A percentile compares a stretch with the other conserved stretches of the same genome.
These are phyloP conservation scores for Apiospora phragmitis DNA, from an alignment of 2,329 filamentous ascomycete genomes.

Conservation along the genomic window DNA sequence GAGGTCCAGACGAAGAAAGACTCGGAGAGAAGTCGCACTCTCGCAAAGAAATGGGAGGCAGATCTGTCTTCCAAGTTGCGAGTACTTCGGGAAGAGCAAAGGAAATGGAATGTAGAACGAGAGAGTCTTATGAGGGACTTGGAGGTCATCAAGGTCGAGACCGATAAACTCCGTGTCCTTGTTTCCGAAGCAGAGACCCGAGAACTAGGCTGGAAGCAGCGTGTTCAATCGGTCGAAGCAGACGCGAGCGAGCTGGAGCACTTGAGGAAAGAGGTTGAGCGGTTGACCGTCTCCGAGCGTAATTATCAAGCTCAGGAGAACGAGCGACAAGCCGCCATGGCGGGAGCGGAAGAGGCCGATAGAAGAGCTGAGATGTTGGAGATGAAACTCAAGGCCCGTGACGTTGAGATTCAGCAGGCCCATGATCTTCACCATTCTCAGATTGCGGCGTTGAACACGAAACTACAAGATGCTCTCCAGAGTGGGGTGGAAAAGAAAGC, in stretches of 20 bases:
- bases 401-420: slow-evolving; percentile 46
- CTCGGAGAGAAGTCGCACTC: slow-evolving; percentile 67
- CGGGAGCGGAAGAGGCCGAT: slow-evolving; percentile 59
- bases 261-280: slow-evolving; percentile 58
- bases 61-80: slow-evolving; percentile 69
- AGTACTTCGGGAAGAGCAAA: slow-evolving; percentile 68
- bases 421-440: slow-evolving; percentile 48
- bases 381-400: slow-evolving; percentile 55
- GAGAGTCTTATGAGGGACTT: slow-evolving; percentile 59
- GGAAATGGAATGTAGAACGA: slow-evolving; percentile 60
- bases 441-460: slow-evolving; percentile 46
- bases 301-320: slow-evolving; percentile 65
- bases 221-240: slow-evolving; percentile 62
- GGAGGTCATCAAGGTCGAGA: slow-evolving; percentile 57
- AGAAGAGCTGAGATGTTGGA: slow-evolving; percentile 59
- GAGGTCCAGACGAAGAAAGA: slow-evolving; percentile 73
- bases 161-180: slow-evolving; percentile 63
- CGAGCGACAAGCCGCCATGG: slow-evolving; percentile 56
- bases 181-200: slow-evolving; percentile 70
- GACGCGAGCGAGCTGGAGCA: slow-evolving; percentile 61
- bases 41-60: slow-evolving; percentile 77
- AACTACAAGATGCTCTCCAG: slow-evolving; percentile 41
- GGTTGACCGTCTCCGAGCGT: slow-evolving; percentile 61
- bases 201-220: slow-evolving; percentile 64
- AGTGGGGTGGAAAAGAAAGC: slow-evolving; percentile 24